These are phyloP conservation scores for Geotrichum ghanense DNA, from an alignment of 805 yeast species.

Conservation along the genomic window DNA sequence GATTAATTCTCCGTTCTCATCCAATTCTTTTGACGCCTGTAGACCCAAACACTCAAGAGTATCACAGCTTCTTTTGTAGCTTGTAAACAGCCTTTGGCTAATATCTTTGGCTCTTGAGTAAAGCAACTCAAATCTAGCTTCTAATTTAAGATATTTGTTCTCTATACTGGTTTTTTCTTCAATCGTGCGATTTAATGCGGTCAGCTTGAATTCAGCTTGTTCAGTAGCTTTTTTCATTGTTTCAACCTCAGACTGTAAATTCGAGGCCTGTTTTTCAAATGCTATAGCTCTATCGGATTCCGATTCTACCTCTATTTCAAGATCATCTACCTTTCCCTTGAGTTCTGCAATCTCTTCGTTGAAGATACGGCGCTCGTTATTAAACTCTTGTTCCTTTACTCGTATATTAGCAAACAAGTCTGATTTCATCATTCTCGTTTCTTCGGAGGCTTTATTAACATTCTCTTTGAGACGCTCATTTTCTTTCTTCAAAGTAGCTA, in stretches of 20 bases:
- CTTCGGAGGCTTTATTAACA: background rate
- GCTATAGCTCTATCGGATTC: slow-evolving; percentile 20
- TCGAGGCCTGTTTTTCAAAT: slow-evolving; percentile 7
- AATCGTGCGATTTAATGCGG: background rate
- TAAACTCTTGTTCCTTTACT: slow-evolving; percentile 48
- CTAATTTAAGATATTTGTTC: slow-evolving; percentile 3
- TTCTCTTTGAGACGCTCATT: background rate
- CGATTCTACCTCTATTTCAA: slow-evolving; percentile 35
- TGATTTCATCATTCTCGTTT: slow-evolving; percentile 35
- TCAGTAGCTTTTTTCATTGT: slow-evolving; percentile 24
- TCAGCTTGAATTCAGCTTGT: slow-evolving; percentile 4
- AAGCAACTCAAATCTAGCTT: slow-evolving; percentile 16
- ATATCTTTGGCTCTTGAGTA: slow-evolving; percentile 32
- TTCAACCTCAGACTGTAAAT: slow-evolving; percentile 31
- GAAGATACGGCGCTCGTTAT: slow-evolving; percentile 38
- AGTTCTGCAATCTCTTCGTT: slow-evolving; percentile 40
- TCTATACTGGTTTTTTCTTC: slow-evolving; percentile 2
- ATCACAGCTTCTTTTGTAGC: slow-evolving; percentile 34
- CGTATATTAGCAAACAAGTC: slow-evolving; percentile 61
- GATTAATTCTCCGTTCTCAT: slow-evolving; percentile 32
- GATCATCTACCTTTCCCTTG: slow-evolving; percentile 33
- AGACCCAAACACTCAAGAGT: slow-evolving; percentile 70
- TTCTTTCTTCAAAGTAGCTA: slow-evolving; percentile 6
- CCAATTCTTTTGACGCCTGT: slow-evolving; percentile 37
- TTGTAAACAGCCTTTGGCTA: slow-evolving; percentile 28